Evolutionary conservation across 2,329 filamentous ascomycete genomes (phyloP).

Genomic region (Phyllosticta citrichinensis): DNA sequence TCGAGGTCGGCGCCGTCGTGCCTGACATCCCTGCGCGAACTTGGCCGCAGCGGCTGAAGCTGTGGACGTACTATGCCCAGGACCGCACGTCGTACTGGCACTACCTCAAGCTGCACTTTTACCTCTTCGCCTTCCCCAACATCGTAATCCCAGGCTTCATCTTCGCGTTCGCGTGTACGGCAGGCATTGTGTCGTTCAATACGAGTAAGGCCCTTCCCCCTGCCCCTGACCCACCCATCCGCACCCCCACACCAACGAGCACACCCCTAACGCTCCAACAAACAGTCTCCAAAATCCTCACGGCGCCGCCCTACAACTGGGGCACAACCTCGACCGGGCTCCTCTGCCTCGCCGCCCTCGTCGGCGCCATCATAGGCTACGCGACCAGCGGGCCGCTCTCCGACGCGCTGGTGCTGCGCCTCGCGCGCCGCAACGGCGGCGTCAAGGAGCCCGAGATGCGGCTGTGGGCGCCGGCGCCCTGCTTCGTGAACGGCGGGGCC

Average conservation of each 20-base stretch:
- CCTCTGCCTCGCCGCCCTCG: conserved; percentile 16
- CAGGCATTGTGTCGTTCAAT: conserved; percentile 33
- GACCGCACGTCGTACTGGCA: conserved; percentile 29
- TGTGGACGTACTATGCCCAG: conserved; percentile 20
- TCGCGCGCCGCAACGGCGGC: conserved; percentile 26
- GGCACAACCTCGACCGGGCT: conserved; percentile 23
- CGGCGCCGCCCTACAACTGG: conserved; percentile 27
- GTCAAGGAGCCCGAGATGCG: conserved; percentile 34
- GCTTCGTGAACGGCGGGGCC: conserved; percentile 22
- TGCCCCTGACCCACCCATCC: too few species aligned
- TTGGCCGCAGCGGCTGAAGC: conserved; percentile 15
- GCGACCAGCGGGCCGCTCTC: not conserved
- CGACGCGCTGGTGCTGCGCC: conserved; percentile 19
- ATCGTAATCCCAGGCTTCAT: conserved; percentile 30
- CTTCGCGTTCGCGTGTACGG: conserved; percentile 33
- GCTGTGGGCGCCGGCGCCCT: conserved; percentile 30
- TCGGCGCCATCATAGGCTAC: conserved; percentile 14
- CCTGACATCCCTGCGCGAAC: conserved; percentile 14
- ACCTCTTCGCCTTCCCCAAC: conserved; percentile 31
- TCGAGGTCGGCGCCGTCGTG: conserved; percentile 3
- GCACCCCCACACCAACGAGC: too few species aligned
- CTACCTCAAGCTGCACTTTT: conserved; percentile 32
- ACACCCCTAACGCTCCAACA: too few species aligned
- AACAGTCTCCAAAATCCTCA: conserved; percentile 28
- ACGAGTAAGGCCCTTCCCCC: conserved; percentile 16